Percentiles rank a stretch among this genome's conserved stretches.
Evolutionary conservation across 2,329 filamentous ascomycete species (phyloP).

Genomic region (Keithomyces neogunnii): DNA sequence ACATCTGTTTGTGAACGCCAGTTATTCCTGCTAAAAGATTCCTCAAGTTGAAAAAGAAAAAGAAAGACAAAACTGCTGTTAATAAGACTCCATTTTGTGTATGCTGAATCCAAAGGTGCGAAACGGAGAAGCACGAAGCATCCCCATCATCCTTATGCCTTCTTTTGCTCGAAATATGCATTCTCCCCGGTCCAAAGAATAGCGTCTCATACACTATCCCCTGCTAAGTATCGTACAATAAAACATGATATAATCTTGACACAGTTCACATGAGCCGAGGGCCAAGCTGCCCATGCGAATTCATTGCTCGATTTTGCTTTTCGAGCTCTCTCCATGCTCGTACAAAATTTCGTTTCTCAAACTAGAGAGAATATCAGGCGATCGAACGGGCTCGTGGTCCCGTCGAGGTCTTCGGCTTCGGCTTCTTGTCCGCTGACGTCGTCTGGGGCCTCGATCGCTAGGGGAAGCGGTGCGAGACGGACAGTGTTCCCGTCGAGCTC

Average conservation of each 20-base stretch:
- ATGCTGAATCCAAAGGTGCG: neutral
- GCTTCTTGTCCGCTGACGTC: slow-evolving; percentile 30
- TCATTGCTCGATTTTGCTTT: neutral
- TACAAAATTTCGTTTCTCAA: slow-evolving; percentile 26
- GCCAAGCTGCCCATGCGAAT: too few species aligned
- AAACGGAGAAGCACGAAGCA: neutral
- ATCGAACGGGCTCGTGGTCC: slow-evolving; percentile 20
- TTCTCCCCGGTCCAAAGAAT: neutral
- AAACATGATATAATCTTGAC: neutral
- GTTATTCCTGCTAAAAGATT: too few species aligned
- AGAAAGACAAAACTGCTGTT: neutral
- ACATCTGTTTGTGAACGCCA: neutral
- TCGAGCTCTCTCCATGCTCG: slow-evolving; percentile 7
- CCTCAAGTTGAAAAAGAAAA: neutral
- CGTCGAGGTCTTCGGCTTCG: slow-evolving; percentile 25
- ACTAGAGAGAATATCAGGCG: slow-evolving; percentile 21
- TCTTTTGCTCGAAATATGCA: neutral
- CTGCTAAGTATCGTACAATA: slow-evolving; percentile 2
- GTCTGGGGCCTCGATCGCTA: slow-evolving; percentile 22
- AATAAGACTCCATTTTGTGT: slow-evolving; percentile 1
- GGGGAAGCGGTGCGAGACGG: slow-evolving; percentile 30
- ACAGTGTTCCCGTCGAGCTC: slow-evolving; percentile 35
- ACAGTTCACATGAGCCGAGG: neutral
- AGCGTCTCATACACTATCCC: neutral
- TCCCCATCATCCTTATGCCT: neutral